Percentiles rank a stretch among this genome's conserved stretches.
phyloP scores from a whole-genome alignment of 2,329 filamentous ascomycete species.

The Diaporthe citri region DNA sequence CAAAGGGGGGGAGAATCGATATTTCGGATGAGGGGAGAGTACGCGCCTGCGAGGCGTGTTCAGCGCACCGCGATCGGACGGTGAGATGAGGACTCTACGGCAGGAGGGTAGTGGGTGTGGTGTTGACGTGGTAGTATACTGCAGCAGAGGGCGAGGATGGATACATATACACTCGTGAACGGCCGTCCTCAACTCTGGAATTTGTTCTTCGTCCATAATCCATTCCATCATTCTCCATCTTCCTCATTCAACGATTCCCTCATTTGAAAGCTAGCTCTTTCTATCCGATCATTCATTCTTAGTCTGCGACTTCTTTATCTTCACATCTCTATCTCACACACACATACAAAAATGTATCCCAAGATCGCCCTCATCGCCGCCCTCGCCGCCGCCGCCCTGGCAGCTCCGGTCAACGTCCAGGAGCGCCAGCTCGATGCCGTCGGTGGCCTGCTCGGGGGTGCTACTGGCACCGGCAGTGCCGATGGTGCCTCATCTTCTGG shows the following conservation, averaged over 20 bases:
- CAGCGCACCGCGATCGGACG: neutral
- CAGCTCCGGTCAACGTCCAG: conserved; percentile 17
- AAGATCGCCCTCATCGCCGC: conserved; percentile 36
- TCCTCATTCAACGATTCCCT: neutral
- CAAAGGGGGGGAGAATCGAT: neutral
- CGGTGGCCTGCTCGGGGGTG: conserved; percentile 1
- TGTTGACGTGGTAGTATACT: neutral
- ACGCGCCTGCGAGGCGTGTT: neutral
- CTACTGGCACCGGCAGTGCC: neutral
- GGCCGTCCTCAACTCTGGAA: neutral
- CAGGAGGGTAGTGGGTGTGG: conserved; percentile 2
- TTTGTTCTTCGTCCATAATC: neutral
- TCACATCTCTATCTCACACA: neutral
- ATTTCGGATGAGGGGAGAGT: neutral
- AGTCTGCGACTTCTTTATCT: conserved; percentile 18
- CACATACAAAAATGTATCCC: conserved; percentile 34
- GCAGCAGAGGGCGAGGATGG: neutral
- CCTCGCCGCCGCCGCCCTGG: conserved; percentile 26
- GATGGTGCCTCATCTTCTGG: neutral
- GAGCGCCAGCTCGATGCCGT: conserved; percentile 30
- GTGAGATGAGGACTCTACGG: conserved; percentile 1
- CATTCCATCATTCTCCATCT: neutral
- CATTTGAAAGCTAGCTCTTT: neutral
- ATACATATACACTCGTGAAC: neutral
- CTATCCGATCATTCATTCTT: neutral